Evolutionary conservation across 225 moss, liverwort and hornwort species (phyloP).

Genomic region (Thuidium tamariscinum): DNA sequence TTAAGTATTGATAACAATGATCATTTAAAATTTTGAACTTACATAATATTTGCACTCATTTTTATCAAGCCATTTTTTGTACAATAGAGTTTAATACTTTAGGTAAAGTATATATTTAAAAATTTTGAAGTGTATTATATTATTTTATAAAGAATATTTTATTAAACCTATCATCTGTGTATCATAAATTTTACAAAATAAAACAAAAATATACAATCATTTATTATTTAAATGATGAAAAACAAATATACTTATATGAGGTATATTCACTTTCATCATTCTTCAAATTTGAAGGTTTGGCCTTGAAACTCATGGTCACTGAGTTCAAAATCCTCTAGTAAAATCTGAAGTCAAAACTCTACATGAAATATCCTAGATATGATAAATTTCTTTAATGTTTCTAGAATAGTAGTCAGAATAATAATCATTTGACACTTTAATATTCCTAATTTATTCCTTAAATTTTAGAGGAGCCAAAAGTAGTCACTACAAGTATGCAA

Average conservation of each 20-base stretch:
- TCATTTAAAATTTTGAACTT: not conserved
- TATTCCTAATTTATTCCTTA: not conserved
- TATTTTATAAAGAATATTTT: not conserved
- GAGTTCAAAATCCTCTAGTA: not conserved
- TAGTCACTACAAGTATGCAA: not conserved
- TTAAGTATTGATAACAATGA: not conserved
- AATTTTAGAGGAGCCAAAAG: not conserved
- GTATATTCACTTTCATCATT: not conserved
- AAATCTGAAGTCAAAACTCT: not conserved
- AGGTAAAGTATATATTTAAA: not conserved
- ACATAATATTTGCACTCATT: accelerated
- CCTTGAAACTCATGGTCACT: accelerated
- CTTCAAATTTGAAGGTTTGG: not conserved
- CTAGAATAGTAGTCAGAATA: not conserved
- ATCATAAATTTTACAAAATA: not conserved
- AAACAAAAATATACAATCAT: not conserved
- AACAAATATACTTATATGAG: accelerated
- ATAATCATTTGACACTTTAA: not conserved
- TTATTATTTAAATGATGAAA: not conserved
- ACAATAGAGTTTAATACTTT: not conserved
- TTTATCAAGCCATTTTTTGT: not conserved
- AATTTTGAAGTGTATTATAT: not conserved
- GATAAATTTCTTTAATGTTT: not conserved
- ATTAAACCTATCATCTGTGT: not conserved
- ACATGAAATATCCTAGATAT: not conserved